Conservation (phyloP, 495 filamentous ascomycete genomes). For the Penicillium pancosmium region DNA sequence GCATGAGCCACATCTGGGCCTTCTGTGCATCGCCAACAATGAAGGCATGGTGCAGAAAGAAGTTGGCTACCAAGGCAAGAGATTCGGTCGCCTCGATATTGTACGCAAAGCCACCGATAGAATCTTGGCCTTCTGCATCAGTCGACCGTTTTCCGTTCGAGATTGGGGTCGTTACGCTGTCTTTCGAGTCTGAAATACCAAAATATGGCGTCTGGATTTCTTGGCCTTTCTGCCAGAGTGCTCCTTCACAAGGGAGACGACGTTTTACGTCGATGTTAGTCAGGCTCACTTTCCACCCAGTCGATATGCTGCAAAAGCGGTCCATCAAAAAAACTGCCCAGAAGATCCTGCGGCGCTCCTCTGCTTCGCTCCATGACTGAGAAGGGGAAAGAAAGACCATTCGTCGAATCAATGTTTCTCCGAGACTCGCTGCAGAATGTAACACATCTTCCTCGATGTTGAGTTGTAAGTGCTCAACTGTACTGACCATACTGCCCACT, state of each 20-base stretch:
- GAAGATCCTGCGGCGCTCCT: constrained; percentile 30
- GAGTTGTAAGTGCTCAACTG: constrained; percentile 29
- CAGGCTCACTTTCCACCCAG: constrained; percentile 25
- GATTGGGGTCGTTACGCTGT: not conserved
- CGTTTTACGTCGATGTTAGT: constrained; percentile 40
- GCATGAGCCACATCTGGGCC: constrained; percentile 37
- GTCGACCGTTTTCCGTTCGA: not conserved
- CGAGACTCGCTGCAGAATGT: constrained; percentile 1
- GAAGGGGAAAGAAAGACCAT: constrained; percentile 34
- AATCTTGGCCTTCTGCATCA: not conserved
- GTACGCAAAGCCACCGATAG: constrained; percentile 17
- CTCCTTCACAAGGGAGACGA: constrained; percentile 41
- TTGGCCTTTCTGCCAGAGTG: constrained; percentile 23
- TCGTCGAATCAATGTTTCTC: constrained; percentile 32
- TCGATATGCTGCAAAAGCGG: constrained; percentile 31
- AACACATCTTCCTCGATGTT: constrained; percentile 24
- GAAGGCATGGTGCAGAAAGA: constrained; percentile 16
- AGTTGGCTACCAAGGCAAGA: constrained; percentile 12
- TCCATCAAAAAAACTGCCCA: constrained; percentile 32
- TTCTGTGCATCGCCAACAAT: constrained; percentile 32
- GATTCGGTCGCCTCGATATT: constrained; percentile 30
- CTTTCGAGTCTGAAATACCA: constrained; percentile 19
- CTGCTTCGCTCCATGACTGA: constrained; percentile 24
- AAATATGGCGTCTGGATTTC: constrained; percentile 26
- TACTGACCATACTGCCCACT: constrained; percentile 28